Evolutionary conservation across 768 basidiomycete species (phyloP).

Genomic region (Tricholoma flavovirens): DNA sequence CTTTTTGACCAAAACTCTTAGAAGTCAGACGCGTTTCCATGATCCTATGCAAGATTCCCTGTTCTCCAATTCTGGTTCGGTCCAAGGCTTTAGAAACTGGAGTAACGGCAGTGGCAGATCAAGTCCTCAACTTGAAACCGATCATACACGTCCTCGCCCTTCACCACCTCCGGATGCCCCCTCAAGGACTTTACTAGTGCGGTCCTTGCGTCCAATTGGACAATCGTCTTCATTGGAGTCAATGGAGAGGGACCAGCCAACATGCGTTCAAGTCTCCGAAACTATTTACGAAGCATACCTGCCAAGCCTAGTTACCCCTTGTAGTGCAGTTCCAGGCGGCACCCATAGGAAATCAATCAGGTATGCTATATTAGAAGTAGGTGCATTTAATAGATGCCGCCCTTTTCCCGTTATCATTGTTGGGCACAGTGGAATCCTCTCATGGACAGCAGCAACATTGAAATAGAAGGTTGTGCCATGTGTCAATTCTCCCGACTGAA

Average conservation of each 20-base stretch:
- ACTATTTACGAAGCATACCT: constrained; percentile 67
- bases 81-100: constrained; percentile 79
- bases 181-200: constrained; percentile 48
- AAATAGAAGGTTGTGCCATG: constrained; percentile 54
- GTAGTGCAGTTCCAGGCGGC: constrained; percentile 54
- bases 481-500: constrained; percentile 1
- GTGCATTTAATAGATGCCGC: constrained; percentile 5
- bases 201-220: constrained; percentile 67
- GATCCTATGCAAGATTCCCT: constrained; percentile 85
- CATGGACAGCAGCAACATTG: constrained; percentile 86
- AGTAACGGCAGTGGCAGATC: constrained; percentile 54
- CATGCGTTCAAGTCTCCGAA: constrained; percentile 49
- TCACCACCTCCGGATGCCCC: constrained; percentile 17
- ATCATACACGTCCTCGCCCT: constrained; percentile 14
- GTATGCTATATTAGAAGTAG: constrained; percentile 80
- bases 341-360: constrained; percentile 66
- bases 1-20: constrained; percentile 79
- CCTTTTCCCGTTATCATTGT: constrained; percentile 9
- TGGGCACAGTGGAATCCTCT: constrained; percentile 72
- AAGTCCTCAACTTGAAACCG: constrained; percentile 36
- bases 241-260: constrained; percentile 26
- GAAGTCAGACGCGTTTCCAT: constrained; percentile 83
- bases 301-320: constrained; percentile 78
- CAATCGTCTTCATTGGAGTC: constrained; percentile 32
- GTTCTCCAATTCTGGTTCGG: constrained; percentile 74